Percentiles rank a stretch among this genome's conserved stretches.
These are phyloP conservation scores for Tulasnella sp. DNA, from an alignment of 768 basidiomycete genomes.

Conservation along the genomic window DNA sequence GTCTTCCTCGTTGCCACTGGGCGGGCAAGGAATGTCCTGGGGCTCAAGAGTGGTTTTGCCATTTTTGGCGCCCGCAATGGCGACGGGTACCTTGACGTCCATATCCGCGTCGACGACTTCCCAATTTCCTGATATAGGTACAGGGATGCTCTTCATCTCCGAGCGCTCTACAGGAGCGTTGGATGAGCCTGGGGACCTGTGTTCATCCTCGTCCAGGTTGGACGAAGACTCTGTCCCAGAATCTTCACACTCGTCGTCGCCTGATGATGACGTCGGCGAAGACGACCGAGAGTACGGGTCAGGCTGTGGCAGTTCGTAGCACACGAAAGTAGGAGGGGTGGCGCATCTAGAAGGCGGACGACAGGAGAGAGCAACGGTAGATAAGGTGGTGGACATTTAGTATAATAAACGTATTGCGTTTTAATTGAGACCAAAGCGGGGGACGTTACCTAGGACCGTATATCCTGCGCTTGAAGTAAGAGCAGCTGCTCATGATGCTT, in stretches of 20 bases:
- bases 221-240: slow-evolving; percentile 42
- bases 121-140: slow-evolving; percentile 20
- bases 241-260: slow-evolving; percentile 41
- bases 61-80: slow-evolving; percentile 17
- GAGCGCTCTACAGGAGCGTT: background rate
- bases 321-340: slow-evolving; percentile 12
- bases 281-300: slow-evolving; percentile 9
- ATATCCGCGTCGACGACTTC: slow-evolving; percentile 19
- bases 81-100: slow-evolving; percentile 25
- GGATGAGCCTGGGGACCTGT: slow-evolving; percentile 33
- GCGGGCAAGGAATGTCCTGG: slow-evolving; percentile 10
- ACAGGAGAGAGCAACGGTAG: background rate
- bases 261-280: slow-evolving; percentile 17
- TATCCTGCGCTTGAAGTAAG: background rate
- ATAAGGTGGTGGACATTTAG: background rate
- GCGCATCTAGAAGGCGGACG: slow-evolving; percentile 10
- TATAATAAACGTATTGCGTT: background rate
- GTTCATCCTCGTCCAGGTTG: slow-evolving; percentile 59
- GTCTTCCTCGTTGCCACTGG: slow-evolving; percentile 11
- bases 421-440: background rate
- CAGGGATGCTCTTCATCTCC: slow-evolving; percentile 22
- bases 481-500: slow-evolving; percentile 3
- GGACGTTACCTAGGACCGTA: slow-evolving; percentile 10
- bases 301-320: slow-evolving; percentile 12
- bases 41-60: slow-evolving; percentile 7